Conservation (phyloP, 441 rosid species). For the Brassica balearica region DNA sequence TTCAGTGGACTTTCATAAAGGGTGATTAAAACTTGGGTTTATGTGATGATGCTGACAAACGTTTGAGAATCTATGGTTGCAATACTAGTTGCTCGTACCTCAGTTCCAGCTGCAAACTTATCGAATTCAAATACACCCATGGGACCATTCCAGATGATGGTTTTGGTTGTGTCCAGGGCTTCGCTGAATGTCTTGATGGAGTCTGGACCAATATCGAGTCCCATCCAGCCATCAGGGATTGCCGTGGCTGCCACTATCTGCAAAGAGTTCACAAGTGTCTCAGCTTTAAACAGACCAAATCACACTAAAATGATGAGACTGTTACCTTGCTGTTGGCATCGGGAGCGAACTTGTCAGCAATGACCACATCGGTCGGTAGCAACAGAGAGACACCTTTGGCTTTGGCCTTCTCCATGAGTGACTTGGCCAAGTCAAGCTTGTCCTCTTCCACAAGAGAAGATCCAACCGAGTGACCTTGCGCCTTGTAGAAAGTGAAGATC, state of each 20-base stretch:
- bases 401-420: slow-evolving; percentile 87
- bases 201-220: slow-evolving; percentile 93
- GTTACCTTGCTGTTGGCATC: slow-evolving; percentile 89
- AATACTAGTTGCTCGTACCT: slow-evolving; percentile 50
- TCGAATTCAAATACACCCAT: slow-evolving; percentile 97
- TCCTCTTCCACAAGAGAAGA: slow-evolving; percentile 91
- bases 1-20: too few relatives aligned
- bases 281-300: background rate
- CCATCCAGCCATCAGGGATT: slow-evolving; percentile 99
- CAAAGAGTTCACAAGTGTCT: slow-evolving; percentile 31
- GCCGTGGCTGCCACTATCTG: slow-evolving; percentile 79
- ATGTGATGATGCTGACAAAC: too few relatives aligned
- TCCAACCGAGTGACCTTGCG: slow-evolving; percentile 76
- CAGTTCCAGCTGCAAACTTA: slow-evolving; percentile 89
- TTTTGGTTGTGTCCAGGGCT: slow-evolving; percentile 72
- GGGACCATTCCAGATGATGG: slow-evolving; percentile 98
- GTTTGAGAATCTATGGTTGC: background rate
- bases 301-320: background rate
- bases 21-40: too few relatives aligned
- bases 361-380: slow-evolving; percentile 82
- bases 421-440: slow-evolving; percentile 79
- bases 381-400: slow-evolving; percentile 80
- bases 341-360: slow-evolving; percentile 88
- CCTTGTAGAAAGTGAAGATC: slow-evolving; percentile 93
- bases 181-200: slow-evolving; percentile 74